Evolutionary conservation across 225 moss, liverwort and hornwort genomes (phyloP), one percentile per base, ranked within the genome.

Genomic region (Anthoceros angustus): DNA sequence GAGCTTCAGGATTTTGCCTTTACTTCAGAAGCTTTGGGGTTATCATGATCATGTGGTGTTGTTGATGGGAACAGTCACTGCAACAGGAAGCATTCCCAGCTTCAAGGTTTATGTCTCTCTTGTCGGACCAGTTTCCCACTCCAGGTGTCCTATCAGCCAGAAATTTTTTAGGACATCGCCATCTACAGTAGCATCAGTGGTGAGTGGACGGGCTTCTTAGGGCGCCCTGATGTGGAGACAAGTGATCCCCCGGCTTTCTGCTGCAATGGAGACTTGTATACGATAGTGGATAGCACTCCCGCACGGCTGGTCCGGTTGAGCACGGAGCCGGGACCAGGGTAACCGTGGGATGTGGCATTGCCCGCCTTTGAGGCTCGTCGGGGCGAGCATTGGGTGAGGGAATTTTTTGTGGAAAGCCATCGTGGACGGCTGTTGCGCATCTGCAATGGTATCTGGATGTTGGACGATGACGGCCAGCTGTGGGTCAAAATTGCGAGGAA

Each of bases 101-200:
- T 50, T 50, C 49, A 5, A 50, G 49, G 49, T 50, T 8, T 50
- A 50, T 50, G 49, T 50, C 49, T 45, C 43, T 45, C 43, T 45
- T 20, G 49, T 14, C 14, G 8, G 7, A 5, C 49, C 4, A 5
- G 8, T n/a, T n/a, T n/a, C n/a, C n/a, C n/a, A n/a, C n/a, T n/a
- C n/a, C n/a, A n/a, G n/a, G n/a, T n/a, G n/a, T n/a, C n/a, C n/a
- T n/a, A n/a, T n/a, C n/a, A n/a, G n/a, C n/a, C n/a, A n/a, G n/a
- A n/a, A n/a, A n/a, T n/a, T n/a, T n/a, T n/a, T 5, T 14, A 50
- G 5, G 49, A 50, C 7, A 16, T 50, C 49, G 10, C 10, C 4
- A 20, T 50, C 10, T 50, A 50, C 49, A 50, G 49, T 20, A 50
- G 49, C 49, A 4, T 5, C 6, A 50, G 16, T 50, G 49, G 49